Base-by-base conservation (phyloP, 2,329 filamentous ascomycete species). In the Phaeoacremonium minimum region DNA sequence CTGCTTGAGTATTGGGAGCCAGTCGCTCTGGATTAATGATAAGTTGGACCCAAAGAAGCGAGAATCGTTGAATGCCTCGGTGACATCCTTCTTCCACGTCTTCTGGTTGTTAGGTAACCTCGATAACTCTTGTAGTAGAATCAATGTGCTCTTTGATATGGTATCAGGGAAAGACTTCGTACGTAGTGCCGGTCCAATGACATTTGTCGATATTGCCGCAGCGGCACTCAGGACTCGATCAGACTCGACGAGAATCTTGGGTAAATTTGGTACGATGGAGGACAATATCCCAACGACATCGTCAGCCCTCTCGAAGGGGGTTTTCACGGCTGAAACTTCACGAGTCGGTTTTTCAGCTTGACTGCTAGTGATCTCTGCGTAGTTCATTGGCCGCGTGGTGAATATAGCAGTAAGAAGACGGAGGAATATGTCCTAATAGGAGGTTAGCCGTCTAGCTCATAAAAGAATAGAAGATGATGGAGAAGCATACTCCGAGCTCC, bases 321-420 rank as follows among this genome's bases (percentile, higher is more conserved):
- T 51, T 36, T 48, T 51, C 38, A 42, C 35, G 32, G 46, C 47
- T 46, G 42, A 52, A 45, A 57, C 64, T 42, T 63, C 62, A 58
- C 52, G 48, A 48, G 50, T 67, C 49, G 46, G 46, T 38, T 65
- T 69, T 18, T 69, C 67, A 3, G 56, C 44, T 3, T 49, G 42
- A 14, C 59, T 58, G 35, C 50, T 59, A 13, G 64, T 57, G 11
- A 55, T 52, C 28, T 87, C 83, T 1, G 80, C 64, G 46, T 88
- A 85, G 3, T 80, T 82, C 47, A 88, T 73, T 2, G 90, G 88
- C 28, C 87, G 80, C 7, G 88, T 94, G 0, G 93, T 95, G 56
- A 97, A 96, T 3, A 94, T 85, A n/a, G 91, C 93, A 4, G 90
- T 87, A 12, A 98, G 72, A 2, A 98, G 75, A 13, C 90, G 77